Percentiles rank a stretch among this genome's conserved stretches.
Evolutionary conservation across 1,284 basidiomycete species (phyloP).

Genomic region (Prillingera fragicola): DNA sequence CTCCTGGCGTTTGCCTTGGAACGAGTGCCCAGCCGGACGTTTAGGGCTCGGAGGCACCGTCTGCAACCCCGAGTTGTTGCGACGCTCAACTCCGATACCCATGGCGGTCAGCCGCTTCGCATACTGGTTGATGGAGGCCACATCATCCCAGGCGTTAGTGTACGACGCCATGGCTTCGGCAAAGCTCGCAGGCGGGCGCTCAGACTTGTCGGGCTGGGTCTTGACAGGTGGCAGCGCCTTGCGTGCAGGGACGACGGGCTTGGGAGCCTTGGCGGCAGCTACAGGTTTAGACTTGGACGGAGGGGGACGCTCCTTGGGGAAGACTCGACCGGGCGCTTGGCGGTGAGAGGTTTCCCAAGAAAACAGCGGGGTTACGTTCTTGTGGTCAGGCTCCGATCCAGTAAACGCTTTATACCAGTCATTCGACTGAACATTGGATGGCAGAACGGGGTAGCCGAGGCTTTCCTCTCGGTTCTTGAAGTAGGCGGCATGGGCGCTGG

Average conservation of each 20-base stretch:
- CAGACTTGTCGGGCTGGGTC: slow-evolving; percentile 6
- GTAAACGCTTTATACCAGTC: slow-evolving; percentile 51
- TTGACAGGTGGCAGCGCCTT: slow-evolving; percentile 2
- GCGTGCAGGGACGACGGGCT: not conserved
- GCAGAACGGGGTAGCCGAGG: slow-evolving; percentile 36
- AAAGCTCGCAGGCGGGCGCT: slow-evolving; percentile 31
- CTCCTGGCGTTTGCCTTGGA: not conserved
- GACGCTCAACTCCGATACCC: slow-evolving; percentile 11
- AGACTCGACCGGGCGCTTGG: slow-evolving; percentile 66
- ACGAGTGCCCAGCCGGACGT: not conserved
- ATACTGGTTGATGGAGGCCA: slow-evolving; percentile 71
- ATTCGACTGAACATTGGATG: slow-evolving; percentile 40
- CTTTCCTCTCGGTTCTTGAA: slow-evolving; percentile 20
- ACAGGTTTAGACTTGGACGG: slow-evolving; percentile 45
- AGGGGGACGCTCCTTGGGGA: slow-evolving; percentile 64
- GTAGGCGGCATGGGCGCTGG: slow-evolving; percentile 33
- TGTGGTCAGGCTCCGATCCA: slow-evolving; percentile 58
- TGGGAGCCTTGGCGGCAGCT: slow-evolving; percentile 18
- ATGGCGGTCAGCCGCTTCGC: slow-evolving; percentile 56
- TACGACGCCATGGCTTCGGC: slow-evolving; percentile 57
- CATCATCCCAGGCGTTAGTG: slow-evolving; percentile 74
- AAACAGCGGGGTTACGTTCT: slow-evolving; percentile 74
- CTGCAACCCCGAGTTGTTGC: slow-evolving; percentile 10
- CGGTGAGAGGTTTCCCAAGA: slow-evolving; percentile 73
- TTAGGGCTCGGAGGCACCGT: slow-evolving; percentile 27